Evolutionary conservation across 176 grass and related monocot species (phyloP), one percentile per base, ranked within the genome.

Genomic region (Luzula sylvatica): DNA sequence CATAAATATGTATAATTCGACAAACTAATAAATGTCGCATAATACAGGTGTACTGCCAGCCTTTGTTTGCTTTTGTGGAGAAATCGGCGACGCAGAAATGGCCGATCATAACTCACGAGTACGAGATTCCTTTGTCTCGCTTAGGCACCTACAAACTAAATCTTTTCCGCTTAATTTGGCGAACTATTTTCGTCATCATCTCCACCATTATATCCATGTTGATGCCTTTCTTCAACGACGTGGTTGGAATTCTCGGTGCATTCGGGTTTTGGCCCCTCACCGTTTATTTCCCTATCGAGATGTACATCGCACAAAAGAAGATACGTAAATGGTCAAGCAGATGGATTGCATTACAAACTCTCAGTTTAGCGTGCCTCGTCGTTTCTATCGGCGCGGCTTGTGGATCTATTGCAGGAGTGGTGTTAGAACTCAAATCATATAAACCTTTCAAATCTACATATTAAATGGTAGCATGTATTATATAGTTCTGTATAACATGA

Each of bases 211-310:
- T 79, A 15, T 81, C 90, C 62, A 88, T 86, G 80, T 51, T 86
- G 3, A 76, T 95, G 5, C 90, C 90, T 1, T 95, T 95, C 74
- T 95, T 95, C 67, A 87, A 75, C 12, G 76, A 86, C 52, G 67
- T 95, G 0, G 78, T 86, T 1, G 80, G 84, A 0, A 72, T 98
- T 26, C 80, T 98, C 25, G 92, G 90, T 12, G 90, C 90, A 15
- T 38, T 95, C 38, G 77, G 77, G 0, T 98, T 98, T 79, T 98
- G 92, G 92, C 92, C 92, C 11, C 71, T 90, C 26, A 90, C 85
- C 7, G 85, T 98, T 28, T 90, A 90, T 72, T 98, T 98, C 55
- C 92, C 92, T 4, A 38, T 98, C n/a, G 78, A 98, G 59, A 98
- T 98, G 92, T 86, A 96, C 77, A 75, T 96, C 46, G 66, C 21